Percentiles rank a stretch among this genome's conserved stretches.
phyloP scores from a whole-genome alignment of 208 protist species.

The Zelonia costaricensis region DNA sequence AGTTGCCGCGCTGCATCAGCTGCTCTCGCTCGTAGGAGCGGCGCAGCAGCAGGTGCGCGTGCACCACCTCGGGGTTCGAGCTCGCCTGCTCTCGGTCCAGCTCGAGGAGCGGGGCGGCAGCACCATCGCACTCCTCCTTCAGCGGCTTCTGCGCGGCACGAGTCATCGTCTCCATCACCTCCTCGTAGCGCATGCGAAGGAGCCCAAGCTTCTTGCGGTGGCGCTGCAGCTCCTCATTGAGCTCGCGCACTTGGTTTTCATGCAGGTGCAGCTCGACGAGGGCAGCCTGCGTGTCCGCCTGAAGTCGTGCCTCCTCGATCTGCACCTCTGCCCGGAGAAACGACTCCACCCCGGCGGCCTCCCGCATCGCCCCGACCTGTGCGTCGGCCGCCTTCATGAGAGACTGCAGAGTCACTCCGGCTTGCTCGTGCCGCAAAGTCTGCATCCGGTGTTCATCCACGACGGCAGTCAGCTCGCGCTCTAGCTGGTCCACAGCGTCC shows the following conservation, averaged over 20 bases:
- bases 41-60: conserved; percentile 70
- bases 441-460: background rate
- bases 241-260: conserved; percentile 48
- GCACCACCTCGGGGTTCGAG: conserved; percentile 51
- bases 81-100: conserved; percentile 2
- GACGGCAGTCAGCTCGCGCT: conserved; percentile 16
- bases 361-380: conserved; percentile 30
- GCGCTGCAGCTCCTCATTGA: conserved; percentile 45
- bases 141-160: conserved; percentile 35
- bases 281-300: conserved; percentile 41
- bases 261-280: conserved; percentile 68
- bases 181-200: conserved; percentile 52
- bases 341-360: conserved; percentile 39
- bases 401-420: conserved; percentile 38
- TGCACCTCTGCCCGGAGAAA: conserved; percentile 58
- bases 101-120: background rate
- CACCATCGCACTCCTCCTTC: conserved; percentile 20
- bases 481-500: conserved; percentile 12
- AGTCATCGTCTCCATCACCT: conserved; percentile 41
- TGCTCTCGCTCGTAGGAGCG: conserved; percentile 69
- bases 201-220: conserved; percentile 31
- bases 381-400: conserved; percentile 45
- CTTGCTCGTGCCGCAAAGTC: conserved; percentile 16
- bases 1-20: conserved; percentile 73
- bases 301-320: conserved; percentile 45